Evolutionary conservation across 2,329 filamentous ascomycete genomes (phyloP).

Genomic region (Colletotrichum viniferum): DNA sequence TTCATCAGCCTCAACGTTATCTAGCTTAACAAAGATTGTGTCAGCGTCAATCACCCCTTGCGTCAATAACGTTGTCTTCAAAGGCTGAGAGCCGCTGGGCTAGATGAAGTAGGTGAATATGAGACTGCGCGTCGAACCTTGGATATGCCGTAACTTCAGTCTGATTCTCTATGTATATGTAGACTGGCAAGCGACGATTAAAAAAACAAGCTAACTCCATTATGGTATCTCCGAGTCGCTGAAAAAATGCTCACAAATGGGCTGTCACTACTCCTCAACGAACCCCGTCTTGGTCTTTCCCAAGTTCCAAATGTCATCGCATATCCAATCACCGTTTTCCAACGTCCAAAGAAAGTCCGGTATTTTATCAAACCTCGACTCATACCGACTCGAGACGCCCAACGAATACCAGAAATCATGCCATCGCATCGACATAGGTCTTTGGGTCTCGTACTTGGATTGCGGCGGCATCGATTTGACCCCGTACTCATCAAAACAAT

Average conservation of each 20-base stretch:
- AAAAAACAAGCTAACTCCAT: neutral
- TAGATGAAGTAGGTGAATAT: neutral
- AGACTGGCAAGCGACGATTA: neutral
- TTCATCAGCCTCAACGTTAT: neutral
- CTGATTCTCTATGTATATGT: neutral
- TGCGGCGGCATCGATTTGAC: constrained; percentile 22
- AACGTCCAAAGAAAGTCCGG: constrained; percentile 25
- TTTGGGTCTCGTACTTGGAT: constrained; percentile 2
- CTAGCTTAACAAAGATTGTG: neutral
- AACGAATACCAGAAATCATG: constrained; percentile 27
- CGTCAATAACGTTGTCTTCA: neutral
- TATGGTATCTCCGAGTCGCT: neutral
- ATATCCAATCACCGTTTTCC: constrained; percentile 26
- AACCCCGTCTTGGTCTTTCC: constrained; percentile 23
- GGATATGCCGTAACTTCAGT: neutral
- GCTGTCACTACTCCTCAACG: neutral
- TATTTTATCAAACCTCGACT: constrained; percentile 26
- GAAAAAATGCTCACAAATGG: neutral
- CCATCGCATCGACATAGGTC: constrained; percentile 22
- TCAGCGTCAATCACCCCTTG: neutral
- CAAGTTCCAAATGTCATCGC: constrained; percentile 30
- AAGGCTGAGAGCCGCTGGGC: neutral
- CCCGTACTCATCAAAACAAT: constrained; percentile 31
- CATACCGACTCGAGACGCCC: constrained; percentile 23
- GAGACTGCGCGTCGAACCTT: neutral